phyloP scores from a whole-genome alignment of 345 rosid genomes.

The Aquilaria sinensis region DNA sequence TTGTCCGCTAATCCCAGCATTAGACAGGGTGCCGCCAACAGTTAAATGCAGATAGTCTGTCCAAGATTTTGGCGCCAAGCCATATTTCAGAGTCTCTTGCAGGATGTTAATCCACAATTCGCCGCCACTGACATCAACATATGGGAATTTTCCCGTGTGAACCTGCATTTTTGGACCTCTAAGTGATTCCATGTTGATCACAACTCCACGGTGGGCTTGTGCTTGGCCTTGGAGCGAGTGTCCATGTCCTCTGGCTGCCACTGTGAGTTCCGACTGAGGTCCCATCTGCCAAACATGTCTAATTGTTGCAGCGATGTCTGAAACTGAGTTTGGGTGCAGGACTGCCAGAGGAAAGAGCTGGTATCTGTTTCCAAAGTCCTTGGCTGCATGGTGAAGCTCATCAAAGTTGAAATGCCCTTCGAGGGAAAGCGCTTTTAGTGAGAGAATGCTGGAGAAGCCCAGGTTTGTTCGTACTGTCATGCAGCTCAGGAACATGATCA shows the following conservation, averaged over 20 bases:
- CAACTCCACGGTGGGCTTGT: constrained; percentile 67
- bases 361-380: constrained; percentile 75
- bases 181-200: constrained; percentile 75
- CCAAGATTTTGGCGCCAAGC: constrained; percentile 93
- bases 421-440: constrained; percentile 48
- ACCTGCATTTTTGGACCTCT: constrained; percentile 38
- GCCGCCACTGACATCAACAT: constrained; percentile 83
- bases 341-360: constrained; percentile 68
- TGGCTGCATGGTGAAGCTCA: constrained; percentile 65
- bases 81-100: constrained; percentile 55
- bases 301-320: constrained; percentile 68
- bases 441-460: constrained; percentile 58
- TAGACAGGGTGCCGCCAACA: constrained; percentile 93
- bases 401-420: constrained; percentile 71
- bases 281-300: constrained; percentile 87
- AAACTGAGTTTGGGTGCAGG: constrained; percentile 69
- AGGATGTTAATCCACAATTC: constrained; percentile 91
- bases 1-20: constrained; percentile 95
- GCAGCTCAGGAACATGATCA: constrained; percentile 56
- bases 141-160: constrained; percentile 37
- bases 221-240: constrained; percentile 92
- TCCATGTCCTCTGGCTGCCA: constrained; percentile 89
- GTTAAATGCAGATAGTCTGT: constrained; percentile 90
- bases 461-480: constrained; percentile 48
- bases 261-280: constrained; percentile 64